Conservation (phyloP, 2,329 filamentous ascomycete genomes). For the Aspergillus latus region DNA sequence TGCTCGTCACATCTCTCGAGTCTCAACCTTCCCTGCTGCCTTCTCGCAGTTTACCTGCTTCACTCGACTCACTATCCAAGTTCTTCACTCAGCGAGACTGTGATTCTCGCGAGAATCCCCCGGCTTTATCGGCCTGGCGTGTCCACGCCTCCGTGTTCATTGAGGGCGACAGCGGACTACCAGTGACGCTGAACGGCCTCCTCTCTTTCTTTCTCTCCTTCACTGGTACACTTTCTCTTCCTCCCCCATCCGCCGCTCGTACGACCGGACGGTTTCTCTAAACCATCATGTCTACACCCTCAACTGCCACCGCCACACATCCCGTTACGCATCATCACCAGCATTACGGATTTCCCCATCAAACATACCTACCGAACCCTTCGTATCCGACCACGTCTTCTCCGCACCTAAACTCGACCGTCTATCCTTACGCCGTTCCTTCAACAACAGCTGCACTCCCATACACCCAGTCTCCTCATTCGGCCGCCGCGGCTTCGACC, state of each 20-base stretch:
- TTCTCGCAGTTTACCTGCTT: conserved; percentile 2
- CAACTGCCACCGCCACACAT: conserved; percentile 71
- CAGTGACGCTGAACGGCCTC: conserved; percentile 17
- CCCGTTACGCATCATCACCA: conserved; percentile 35
- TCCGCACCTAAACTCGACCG: conserved; percentile 44
- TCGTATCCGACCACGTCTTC: conserved; percentile 52
- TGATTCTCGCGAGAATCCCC: conserved; percentile 20
- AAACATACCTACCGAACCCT: conserved; percentile 55
- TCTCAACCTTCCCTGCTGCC: background rate
- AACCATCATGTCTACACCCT: conserved; percentile 73
- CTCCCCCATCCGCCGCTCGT: conserved; percentile 25
- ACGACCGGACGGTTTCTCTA: conserved; percentile 29
- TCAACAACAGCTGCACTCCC: conserved; percentile 35
- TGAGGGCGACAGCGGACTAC: conserved; percentile 18
- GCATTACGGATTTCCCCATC: conserved; percentile 16
- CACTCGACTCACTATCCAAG: background rate
- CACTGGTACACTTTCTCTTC: conserved; percentile 14
- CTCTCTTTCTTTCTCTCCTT: conserved; percentile 8
- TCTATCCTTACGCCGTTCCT: conserved; percentile 44
- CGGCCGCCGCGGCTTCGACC: conserved; percentile 31
- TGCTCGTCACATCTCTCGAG: conserved; percentile 9
- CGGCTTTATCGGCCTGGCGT: conserved; percentile 18
- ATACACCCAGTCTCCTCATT: conserved; percentile 37
- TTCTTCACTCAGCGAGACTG: conserved; percentile 9
- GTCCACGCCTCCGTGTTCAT: conserved; percentile 18